A percentile compares a stretch with the other conserved stretches of the same genome.
Conservation (phyloP, 768 basidiomycete species). For the Fomitopsis serialis region DNA sequence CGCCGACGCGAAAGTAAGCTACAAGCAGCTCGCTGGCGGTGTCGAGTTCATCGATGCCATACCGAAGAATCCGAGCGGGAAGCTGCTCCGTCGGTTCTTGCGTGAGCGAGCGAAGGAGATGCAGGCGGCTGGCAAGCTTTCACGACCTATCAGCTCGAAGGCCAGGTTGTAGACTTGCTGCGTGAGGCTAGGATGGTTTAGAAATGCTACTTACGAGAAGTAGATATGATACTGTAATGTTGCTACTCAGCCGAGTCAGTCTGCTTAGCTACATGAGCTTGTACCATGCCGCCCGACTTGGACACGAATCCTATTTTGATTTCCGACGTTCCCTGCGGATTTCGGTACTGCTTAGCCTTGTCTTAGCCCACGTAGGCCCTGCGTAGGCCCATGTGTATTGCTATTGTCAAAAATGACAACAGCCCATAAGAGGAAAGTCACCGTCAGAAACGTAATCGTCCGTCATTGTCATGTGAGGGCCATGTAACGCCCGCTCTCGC, state of each 20-base stretch:
- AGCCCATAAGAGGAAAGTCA: not conserved
- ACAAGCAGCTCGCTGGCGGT: constrained; percentile 34
- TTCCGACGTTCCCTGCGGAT: too few species aligned
- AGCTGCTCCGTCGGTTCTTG: constrained; percentile 24
- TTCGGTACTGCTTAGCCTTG: too few species aligned
- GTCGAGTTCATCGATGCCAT: constrained; percentile 32
- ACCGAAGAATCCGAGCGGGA: constrained; percentile 28
- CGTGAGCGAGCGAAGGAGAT: constrained; percentile 18
- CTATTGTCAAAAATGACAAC: too few species aligned
- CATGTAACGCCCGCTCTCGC: not conserved
- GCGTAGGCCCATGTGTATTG: too few species aligned
- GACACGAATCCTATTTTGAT: too few species aligned
- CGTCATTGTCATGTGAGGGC: not conserved
- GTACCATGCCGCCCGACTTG: too few species aligned
- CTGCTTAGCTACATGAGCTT: too few species aligned
- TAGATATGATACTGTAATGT: too few species aligned
- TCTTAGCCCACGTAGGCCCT: too few species aligned
- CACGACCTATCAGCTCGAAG: constrained; percentile 2
- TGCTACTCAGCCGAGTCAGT: too few species aligned
- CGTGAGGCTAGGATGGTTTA: too few species aligned
- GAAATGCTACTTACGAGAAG: too few species aligned
- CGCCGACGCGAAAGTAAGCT: constrained; percentile 25
- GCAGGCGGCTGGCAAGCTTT: constrained; percentile 9
- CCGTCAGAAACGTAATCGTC: not conserved
- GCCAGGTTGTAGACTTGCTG: constrained; percentile 13